Percentiles rank a stretch among this genome's conserved stretches.
Evolutionary conservation across 352 stramenopile species (phyloP).

Genomic region (Phytophthora fragariae): DNA sequence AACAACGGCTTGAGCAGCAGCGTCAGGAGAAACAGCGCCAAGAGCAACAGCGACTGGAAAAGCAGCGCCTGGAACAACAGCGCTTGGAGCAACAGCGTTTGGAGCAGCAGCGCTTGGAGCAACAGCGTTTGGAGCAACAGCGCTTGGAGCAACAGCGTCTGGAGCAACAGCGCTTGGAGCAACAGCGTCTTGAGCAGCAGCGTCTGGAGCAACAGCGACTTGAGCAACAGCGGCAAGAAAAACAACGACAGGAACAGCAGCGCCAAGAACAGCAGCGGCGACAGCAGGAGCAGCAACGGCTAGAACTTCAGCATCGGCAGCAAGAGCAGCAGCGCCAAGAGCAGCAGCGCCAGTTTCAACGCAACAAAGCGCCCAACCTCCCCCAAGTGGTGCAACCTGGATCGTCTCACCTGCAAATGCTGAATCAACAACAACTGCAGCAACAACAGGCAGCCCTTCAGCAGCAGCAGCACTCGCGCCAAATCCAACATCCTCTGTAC

Average conservation of each 20-base stretch:
- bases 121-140: conserved; percentile 28
- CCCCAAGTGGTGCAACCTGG: conserved; percentile 41
- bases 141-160: conserved; percentile 29
- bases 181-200: conserved; percentile 30
- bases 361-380: conserved; percentile 40
- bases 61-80: conserved; percentile 27
- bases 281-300: conserved; percentile 31
- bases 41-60: conserved; percentile 29
- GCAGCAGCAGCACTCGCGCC: conserved; percentile 53
- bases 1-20: conserved; percentile 44
- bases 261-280: conserved; percentile 34
- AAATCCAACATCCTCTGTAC: conserved; percentile 65
- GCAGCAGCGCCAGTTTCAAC: conserved; percentile 47
- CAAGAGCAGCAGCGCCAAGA: conserved; percentile 44
- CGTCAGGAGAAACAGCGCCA: conserved; percentile 32
- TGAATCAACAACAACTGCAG: conserved; percentile 56
- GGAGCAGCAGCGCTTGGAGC: conserved; percentile 34
- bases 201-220: conserved; percentile 24
- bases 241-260: conserved; percentile 37
- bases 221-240: conserved; percentile 29
- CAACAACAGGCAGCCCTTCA: conserved; percentile 51
- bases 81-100: conserved; percentile 29
- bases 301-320: conserved; percentile 42
- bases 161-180: conserved; percentile 35
- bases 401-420: conserved; percentile 57